Percentiles rank a stretch among this genome's conserved stretches.
These are phyloP conservation scores for Bassia scoparia DNA, from an alignment of 148 eudicot species.

Conservation along the genomic window DNA sequence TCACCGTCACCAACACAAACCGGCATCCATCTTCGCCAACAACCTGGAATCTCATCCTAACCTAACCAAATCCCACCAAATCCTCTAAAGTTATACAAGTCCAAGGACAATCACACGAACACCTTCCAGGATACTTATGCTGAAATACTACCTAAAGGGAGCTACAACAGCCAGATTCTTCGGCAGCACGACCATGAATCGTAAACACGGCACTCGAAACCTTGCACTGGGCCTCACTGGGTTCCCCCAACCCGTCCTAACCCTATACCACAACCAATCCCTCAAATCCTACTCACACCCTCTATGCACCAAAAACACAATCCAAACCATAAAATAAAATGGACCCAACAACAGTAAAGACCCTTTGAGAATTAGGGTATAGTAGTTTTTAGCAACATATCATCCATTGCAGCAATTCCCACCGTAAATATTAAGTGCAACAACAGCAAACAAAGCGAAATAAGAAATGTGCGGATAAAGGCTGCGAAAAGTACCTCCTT, in stretches of 20 bases:
- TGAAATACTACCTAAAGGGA: constrained; percentile 71
- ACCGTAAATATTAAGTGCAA: constrained; percentile 60
- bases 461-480: constrained; percentile 40
- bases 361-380: constrained; percentile 57
- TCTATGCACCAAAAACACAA: constrained; percentile 60
- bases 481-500: constrained; percentile 70
- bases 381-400: constrained; percentile 74
- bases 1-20: constrained; percentile 29
- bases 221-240: constrained; percentile 47
- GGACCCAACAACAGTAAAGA: constrained; percentile 63
- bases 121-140: constrained; percentile 79
- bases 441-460: constrained; percentile 36
- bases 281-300: constrained; percentile 58
- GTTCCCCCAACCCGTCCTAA: constrained; percentile 81
- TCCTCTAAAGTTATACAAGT: constrained; percentile 85
- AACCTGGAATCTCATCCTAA: constrained; percentile 71
- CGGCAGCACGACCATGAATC: constrained; percentile 76
- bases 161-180: constrained; percentile 55
- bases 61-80: constrained; percentile 69
- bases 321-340: constrained; percentile 49
- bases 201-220: constrained; percentile 70
- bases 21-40: constrained; percentile 60
- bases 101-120: constrained; percentile 73
- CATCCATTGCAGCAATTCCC: constrained; percentile 57
- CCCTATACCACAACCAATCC: constrained; percentile 53